A percentile compares a stretch with the other conserved stretches of the same genome.
phyloP scores from a whole-genome alignment of 768 basidiomycete species.

The Calocera cornea region DNA sequence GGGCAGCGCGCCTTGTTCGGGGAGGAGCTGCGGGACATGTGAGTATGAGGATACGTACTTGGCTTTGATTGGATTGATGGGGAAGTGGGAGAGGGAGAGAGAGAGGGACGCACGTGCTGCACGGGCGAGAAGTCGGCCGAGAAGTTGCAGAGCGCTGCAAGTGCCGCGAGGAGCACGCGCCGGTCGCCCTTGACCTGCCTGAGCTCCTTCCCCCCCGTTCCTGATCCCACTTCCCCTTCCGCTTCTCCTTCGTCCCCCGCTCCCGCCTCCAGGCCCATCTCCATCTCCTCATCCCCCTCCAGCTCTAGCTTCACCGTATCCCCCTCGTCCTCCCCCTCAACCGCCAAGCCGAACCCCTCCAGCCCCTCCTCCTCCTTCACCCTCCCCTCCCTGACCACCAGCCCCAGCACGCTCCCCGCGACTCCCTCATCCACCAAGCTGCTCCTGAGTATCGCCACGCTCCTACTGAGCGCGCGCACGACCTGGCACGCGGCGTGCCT shows the following conservation, averaged over 20 bases:
- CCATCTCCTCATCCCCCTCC: not conserved
- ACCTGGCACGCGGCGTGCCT: constrained; percentile 81
- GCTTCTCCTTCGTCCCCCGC: not conserved
- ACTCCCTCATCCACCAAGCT: constrained; percentile 73
- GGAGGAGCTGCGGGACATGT: constrained; percentile 35
- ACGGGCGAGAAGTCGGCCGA: constrained; percentile 78
- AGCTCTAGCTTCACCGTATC: constrained; percentile 13
- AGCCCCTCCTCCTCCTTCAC: not conserved
- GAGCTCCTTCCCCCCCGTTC: constrained; percentile 30
- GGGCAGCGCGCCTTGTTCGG: constrained; percentile 54
- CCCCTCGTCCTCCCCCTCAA: constrained; percentile 11
- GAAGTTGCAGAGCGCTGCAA: constrained; percentile 70
- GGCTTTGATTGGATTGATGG: no score
- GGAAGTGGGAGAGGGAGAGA: not conserved
- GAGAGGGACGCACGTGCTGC: constrained; percentile 37
- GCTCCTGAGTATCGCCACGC: constrained; percentile 67
- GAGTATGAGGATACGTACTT: constrained; percentile 5
- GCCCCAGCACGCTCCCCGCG: constrained; percentile 52
- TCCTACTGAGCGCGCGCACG: constrained; percentile 63
- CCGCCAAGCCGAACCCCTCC: not conserved
- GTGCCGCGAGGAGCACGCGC: constrained; percentile 54
- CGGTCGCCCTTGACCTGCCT: constrained; percentile 29
- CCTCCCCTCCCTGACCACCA: constrained; percentile 29
- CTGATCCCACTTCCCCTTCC: not conserved
- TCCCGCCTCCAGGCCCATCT: not conserved